Conservation (phyloP, 1,139 yeast species). For the Geotrichum reessii region DNA sequence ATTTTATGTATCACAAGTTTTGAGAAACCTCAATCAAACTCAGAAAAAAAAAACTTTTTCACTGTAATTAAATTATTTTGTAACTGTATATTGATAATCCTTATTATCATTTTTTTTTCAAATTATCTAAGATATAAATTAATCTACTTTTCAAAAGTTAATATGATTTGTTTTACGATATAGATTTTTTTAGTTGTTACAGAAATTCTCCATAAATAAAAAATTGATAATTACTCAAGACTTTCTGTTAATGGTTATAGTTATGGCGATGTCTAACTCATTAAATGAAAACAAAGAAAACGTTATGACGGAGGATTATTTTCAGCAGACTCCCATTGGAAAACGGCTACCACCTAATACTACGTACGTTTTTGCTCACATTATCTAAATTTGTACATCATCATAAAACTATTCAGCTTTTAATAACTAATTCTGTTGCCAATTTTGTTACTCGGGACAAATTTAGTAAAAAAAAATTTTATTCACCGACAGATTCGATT, state of each 20-base stretch:
- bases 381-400: not conserved
- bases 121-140: too few relatives aligned
- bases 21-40: not conserved
- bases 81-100: not conserved
- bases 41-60: not conserved
- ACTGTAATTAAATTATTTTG: not conserved
- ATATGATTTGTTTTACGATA: too few relatives aligned
- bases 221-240: not conserved
- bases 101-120: not conserved
- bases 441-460: not conserved
- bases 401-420: not conserved
- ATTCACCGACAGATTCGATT: conserved; percentile 54
- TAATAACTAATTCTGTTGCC: not conserved
- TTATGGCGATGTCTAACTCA: not conserved
- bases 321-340: not conserved
- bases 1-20: not conserved
- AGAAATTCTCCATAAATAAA: not conserved
- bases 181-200: too few relatives aligned
- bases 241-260: not conserved
- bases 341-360: not conserved
- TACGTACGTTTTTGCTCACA: not conserved
- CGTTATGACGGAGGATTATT: not conserved
- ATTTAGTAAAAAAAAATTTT: conserved; percentile 29
- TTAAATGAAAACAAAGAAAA: not conserved
- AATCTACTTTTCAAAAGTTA: too few relatives aligned